Conservation (phyloP, 768 basidiomycete species). For the Lactarius vividus region DNA sequence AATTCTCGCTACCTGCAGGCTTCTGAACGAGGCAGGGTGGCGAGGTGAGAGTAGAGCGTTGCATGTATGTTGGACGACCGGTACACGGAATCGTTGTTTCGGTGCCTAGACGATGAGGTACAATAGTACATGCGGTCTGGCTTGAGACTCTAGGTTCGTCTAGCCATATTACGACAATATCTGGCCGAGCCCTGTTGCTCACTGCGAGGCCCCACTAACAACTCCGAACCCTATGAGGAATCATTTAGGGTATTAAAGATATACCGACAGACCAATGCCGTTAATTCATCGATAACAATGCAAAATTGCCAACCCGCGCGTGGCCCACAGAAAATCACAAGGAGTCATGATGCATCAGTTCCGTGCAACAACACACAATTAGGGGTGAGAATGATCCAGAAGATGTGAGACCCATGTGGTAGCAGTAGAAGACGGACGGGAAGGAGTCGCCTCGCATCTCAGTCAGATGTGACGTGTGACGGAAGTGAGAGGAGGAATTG, state of each 20-base stretch:
- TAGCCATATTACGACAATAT: background rate
- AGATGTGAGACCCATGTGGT: background rate
- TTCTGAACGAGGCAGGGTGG: background rate
- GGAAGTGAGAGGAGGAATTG: background rate
- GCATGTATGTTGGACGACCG: background rate
- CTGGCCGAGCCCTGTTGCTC: background rate
- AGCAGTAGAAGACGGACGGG: background rate
- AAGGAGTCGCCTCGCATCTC: background rate
- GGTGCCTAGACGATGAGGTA: background rate
- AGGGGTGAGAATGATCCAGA: background rate
- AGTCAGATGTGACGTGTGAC: background rate
- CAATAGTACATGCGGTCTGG: background rate
- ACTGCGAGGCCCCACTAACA: background rate
- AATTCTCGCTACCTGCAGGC: background rate
- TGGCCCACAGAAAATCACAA: constrained; percentile 1
- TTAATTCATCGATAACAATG: background rate
- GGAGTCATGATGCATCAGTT: too few relatives aligned
- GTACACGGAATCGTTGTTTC: background rate
- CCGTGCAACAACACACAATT: background rate
- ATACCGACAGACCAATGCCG: background rate
- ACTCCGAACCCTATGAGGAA: background rate
- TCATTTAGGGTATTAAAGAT: background rate
- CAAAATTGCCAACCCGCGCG: background rate
- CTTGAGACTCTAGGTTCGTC: background rate
- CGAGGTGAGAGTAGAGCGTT: background rate